phyloP scores from a whole-genome alignment of 768 basidiomycete species.

The Leccinum barrowsii region DNA sequence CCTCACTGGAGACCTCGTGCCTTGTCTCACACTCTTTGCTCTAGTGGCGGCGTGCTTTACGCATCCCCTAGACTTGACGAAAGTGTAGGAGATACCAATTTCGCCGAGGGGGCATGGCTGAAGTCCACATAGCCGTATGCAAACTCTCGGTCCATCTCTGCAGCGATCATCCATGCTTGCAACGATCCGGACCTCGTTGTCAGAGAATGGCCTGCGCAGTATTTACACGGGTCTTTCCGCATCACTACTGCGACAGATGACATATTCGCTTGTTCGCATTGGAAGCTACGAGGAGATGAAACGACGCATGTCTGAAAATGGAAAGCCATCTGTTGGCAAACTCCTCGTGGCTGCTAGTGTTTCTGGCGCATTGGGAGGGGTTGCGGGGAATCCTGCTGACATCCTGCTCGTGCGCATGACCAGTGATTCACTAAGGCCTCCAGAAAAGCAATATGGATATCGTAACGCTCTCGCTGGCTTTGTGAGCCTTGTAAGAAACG shows the following conservation, averaged over 20 bases:
- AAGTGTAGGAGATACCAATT: conserved; percentile 54
- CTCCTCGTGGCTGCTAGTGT: conserved; percentile 63
- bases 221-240: conserved; percentile 81
- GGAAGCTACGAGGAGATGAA: conserved; percentile 83
- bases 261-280: conserved; percentile 82
- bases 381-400: conserved; percentile 81
- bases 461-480: conserved; percentile 75
- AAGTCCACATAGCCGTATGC: conserved; percentile 61
- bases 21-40: conserved; percentile 7
- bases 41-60: conserved; percentile 79
- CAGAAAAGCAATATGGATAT: conserved; percentile 74
- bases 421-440: conserved; percentile 73
- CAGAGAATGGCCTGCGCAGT: conserved; percentile 65
- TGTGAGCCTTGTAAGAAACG: conserved; percentile 57
- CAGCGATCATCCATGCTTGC: conserved; percentile 61
- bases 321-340: conserved; percentile 49
- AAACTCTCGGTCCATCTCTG: conserved; percentile 55
- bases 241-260: conserved; percentile 85
- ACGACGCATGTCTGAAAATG: conserved; percentile 44
- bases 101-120: background rate
- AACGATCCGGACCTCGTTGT: conserved; percentile 62
- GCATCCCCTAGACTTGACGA: conserved; percentile 81
- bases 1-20: background rate
- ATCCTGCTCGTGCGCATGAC: conserved; percentile 84
- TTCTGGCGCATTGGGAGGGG: conserved; percentile 78